Evolutionary conservation across 495 filamentous ascomycete species (phyloP), one percentile per base, ranked within the genome.

Genomic region (Usnea hakonensis): DNA sequence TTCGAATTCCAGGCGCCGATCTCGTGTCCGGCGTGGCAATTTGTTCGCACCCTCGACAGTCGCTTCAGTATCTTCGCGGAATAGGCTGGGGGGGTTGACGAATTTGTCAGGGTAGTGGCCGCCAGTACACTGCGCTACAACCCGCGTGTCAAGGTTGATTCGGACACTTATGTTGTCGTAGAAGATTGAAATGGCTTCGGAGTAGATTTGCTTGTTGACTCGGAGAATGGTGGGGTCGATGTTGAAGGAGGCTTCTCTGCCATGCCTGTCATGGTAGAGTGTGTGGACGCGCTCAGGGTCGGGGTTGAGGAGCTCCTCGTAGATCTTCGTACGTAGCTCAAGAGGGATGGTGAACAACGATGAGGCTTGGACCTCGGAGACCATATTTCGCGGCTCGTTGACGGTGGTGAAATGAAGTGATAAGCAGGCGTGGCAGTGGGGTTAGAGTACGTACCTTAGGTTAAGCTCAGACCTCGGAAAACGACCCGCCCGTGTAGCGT

Each of bases 141-240:
- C 37, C 21, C 38, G 41, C 41, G 57, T 58, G 13, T 23, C 37
- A 5, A 58, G 57, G 10, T 30, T 9, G 32, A 58, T 46, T 14
- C 41, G 10, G 68, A 84, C 81, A 5, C 68, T 71, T 62, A 78
- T 76, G 35, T 62, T 64, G 14, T 68, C 67, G 68, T 84, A 84
- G 28, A 84, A 68, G 1, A 81, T 19, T 23, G 71, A 66, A 21
- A 74, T 59, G 19, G 75, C 74, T 68, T 84, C 81, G 35, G 67
- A 66, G 69, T 82, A 70, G 55, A 80, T 74, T 55, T 73, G 73
- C 44, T 68, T 71, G 70, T 69, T 78, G 10, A 75, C 73, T 1
- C 64, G 43, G 63, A 84, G 74, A 50, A 83, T 72, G n/a, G 76
- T 72, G 23, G 76, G 64, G 68, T 76, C 38, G 48, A 41, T 33